Base-by-base conservation (phyloP, 331 rosid genomes). In the Pyrus hybrid region DNA sequence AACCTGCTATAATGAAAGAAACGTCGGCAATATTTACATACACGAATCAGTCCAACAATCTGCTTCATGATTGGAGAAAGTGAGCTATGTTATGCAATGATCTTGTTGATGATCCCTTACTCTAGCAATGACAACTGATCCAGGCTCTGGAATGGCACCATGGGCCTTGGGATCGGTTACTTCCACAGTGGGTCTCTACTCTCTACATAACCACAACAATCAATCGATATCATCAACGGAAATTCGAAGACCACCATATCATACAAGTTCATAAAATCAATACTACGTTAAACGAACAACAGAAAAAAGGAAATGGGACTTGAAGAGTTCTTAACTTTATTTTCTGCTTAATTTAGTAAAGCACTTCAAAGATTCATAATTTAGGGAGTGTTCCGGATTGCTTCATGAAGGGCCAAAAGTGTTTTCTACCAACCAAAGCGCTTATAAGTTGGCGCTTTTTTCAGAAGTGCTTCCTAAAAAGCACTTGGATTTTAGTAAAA, bases 151-250 rank as follows among this genome's bases (percentile, higher is more conserved):
- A 79, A 94, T 94, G 20, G 88, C 82, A 58, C 99, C 99, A 65
- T 92, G 93, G 16, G 97, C 93, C 81, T 92, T 92, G 84, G 89
- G 97, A 83, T 95, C 92, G 13, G 91, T 85, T 30, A 92, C 93
- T 88, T 90, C 99, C 79, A 94, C 86, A n/a, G 76, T 83, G 2
- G 92, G 88, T 83, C 90, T 89, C 99, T 94, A 84, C 67, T 83
- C 90, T 89, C 99, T 94, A 84, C 67, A 51, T 13, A 62, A 33
- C 26, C 60, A 28, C 33, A 61, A 20, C 29, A 73, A 45, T 33
- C 68, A 60, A 76, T 21, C 5, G 1, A 21, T 9, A 77, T 45
- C 53, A 16, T 61, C 37, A 68, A 21, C 8, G 2, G 20, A 47
- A 21, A 20, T 21, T 3, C 7, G 25, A 78, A 30, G 18, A 35